Percentiles rank a stretch among this genome's conserved stretches.
Evolutionary conservation across 805 yeast species (phyloP).

Genomic region (Candida taoyuanica): DNA sequence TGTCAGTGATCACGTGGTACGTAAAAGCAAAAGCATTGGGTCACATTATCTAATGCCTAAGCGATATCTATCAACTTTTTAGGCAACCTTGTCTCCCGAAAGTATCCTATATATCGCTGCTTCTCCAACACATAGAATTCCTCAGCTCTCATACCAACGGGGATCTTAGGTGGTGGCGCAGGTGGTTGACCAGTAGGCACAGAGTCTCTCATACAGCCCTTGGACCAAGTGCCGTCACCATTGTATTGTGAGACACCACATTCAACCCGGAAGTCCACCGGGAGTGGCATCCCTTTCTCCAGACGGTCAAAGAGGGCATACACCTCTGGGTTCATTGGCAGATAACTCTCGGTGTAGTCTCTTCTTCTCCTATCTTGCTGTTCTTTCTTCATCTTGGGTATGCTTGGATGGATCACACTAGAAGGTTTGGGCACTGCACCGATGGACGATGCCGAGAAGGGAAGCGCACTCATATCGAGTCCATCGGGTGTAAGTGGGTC

Average conservation of each 20-base stretch:
- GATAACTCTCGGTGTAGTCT: conserved; percentile 4
- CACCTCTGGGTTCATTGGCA: conserved; percentile 16
- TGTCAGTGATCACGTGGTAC: too few species aligned
- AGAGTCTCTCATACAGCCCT: conserved; percentile 19
- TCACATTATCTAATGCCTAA: too few species aligned
- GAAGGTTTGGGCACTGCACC: conserved; percentile 7
- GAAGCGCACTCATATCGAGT: conserved; percentile 12
- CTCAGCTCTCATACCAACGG: conserved; percentile 23
- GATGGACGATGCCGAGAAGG: conserved; percentile 23
- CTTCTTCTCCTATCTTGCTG: conserved; percentile 5
- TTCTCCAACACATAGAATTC: conserved; percentile 21
- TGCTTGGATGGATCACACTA: conserved; percentile 1
- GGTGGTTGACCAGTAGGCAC: conserved; percentile 15
- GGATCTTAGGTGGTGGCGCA: conserved; percentile 24
- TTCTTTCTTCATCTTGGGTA: conserved; percentile 4
- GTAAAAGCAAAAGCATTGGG: too few species aligned
- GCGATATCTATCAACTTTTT: too few species aligned
- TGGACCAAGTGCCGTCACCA: conserved; percentile 26
- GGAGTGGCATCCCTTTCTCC: conserved; percentile 16
- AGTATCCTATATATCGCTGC: conserved; percentile 13
- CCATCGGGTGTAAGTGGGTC: conserved; percentile 4
- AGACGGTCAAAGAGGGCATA: conserved; percentile 19
- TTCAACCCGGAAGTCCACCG: conserved; percentile 20
- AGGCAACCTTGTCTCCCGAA: not conserved
- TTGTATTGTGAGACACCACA: conserved; percentile 23